Evolutionary conservation across 208 protist species (phyloP).

Genomic region (Leishmania mexicana): DNA sequence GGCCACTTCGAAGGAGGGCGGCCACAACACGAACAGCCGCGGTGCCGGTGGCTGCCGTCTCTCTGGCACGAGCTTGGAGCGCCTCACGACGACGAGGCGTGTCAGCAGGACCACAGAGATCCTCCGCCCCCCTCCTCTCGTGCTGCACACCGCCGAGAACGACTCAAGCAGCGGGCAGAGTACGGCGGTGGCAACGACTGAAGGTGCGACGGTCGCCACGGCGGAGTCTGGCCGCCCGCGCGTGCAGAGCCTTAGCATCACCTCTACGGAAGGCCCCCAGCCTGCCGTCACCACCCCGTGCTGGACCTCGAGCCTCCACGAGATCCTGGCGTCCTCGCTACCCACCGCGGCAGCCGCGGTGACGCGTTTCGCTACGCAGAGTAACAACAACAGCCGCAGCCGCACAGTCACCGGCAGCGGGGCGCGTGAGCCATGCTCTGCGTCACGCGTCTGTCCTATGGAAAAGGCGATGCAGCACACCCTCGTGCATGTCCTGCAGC

Average conservation of each 20-base stretch:
- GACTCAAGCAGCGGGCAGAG: neutral
- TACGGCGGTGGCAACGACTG: neutral
- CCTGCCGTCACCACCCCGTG: neutral
- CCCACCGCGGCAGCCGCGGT: neutral
- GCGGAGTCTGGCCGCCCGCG: neutral
- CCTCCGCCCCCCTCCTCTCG: neutral
- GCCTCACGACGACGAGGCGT: neutral
- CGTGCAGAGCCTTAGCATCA: neutral
- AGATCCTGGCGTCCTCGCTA: neutral
- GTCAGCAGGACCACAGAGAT: neutral
- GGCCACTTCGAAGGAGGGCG: neutral
- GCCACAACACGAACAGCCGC: neutral
- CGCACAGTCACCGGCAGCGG: neutral
- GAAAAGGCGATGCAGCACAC: neutral
- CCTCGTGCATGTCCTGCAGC: slow-evolving; percentile 15
- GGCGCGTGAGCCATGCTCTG: neutral
- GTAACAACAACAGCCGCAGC: neutral
- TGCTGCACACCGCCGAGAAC: neutral
- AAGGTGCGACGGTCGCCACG: neutral
- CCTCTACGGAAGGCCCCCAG: neutral
- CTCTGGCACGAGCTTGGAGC: neutral
- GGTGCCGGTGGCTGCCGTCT: neutral
- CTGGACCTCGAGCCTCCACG: neutral
- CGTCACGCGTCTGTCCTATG: neutral
- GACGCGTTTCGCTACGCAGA: neutral